A percentile compares a stretch with the other conserved stretches of the same genome.
These are phyloP conservation scores for Pinus albicaulis DNA, from an alignment of 75 land plant genomes.

Conservation along the genomic window DNA sequence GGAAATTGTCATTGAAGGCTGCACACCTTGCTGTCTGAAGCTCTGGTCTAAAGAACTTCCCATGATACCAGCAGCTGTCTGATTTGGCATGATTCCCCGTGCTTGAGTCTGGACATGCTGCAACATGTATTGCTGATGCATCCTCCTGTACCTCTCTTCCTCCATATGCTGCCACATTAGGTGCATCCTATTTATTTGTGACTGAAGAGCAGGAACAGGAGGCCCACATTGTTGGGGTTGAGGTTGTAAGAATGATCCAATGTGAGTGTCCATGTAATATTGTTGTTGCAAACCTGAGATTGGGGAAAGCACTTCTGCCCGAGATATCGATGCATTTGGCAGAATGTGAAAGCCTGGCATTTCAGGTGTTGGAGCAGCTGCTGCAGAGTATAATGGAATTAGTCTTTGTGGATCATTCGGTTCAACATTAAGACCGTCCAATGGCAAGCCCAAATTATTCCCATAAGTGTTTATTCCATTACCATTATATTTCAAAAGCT, in stretches of 20 bases:
- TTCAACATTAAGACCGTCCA: neutral
- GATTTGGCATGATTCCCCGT: neutral
- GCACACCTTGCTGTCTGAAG: neutral
- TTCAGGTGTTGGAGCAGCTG: neutral
- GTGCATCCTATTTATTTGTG: neutral
- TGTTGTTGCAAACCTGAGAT: slow-evolving; percentile 1
- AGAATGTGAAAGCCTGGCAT: slow-evolving; percentile 12
- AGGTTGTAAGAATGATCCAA: slow-evolving; percentile 5
- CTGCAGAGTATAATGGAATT: slow-evolving; percentile 4
- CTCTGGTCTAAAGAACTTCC: neutral
- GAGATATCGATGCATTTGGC: slow-evolving; percentile 12
- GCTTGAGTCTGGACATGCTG: slow-evolving; percentile 20
- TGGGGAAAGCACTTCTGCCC: slow-evolving; percentile 5
- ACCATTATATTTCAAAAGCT: slow-evolving; percentile 1
- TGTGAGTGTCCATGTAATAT: slow-evolving; percentile 1
- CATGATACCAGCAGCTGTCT: neutral
- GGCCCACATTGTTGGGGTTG: neutral
- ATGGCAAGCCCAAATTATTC: slow-evolving; percentile 3
- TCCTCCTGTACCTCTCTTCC: slow-evolving; percentile 16
- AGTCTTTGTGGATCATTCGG: neutral
- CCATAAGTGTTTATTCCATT: slow-evolving; percentile 1
- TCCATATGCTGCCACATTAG: slow-evolving; percentile 6
- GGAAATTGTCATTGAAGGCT: neutral
- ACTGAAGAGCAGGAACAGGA: neutral
- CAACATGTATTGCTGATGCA: slow-evolving; percentile 11